These are phyloP conservation scores for Zostera marina DNA, from an alignment of 116 monocot genomes.

Conservation along the genomic window DNA sequence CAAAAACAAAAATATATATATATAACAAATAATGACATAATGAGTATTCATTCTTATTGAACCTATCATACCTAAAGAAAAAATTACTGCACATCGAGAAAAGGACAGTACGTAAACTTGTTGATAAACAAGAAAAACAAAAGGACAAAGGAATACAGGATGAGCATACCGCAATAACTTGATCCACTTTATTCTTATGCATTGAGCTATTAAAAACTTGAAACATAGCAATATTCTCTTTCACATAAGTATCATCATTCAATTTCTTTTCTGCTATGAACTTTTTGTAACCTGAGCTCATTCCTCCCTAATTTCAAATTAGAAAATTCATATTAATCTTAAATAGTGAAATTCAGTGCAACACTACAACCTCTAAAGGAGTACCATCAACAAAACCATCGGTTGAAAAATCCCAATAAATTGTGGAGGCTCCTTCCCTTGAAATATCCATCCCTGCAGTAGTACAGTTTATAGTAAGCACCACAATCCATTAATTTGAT, in stretches of 20 bases:
- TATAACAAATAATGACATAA: too few relatives aligned
- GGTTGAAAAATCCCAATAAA: slow-evolving; percentile 95
- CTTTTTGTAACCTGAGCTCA: slow-evolving; percentile 83
- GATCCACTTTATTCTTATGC: slow-evolving; percentile 81
- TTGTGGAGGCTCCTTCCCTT: slow-evolving; percentile 98
- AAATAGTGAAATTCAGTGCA: background rate
- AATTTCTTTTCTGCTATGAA: slow-evolving; percentile 43
- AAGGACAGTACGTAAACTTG: background rate
- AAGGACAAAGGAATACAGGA: background rate
- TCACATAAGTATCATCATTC: slow-evolving; percentile 73
- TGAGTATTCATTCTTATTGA: too few relatives aligned
- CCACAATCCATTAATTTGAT: too few relatives aligned
- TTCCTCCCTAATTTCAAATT: slow-evolving; percentile 45
- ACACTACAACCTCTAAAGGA: background rate
- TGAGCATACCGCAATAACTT: slow-evolving; percentile 85
- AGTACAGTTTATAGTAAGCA: background rate
- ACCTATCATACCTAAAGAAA: background rate
- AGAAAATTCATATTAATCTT: background rate
- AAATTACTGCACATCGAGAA: background rate
- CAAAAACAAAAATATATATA: too few relatives aligned
- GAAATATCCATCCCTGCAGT: slow-evolving; percentile 63
- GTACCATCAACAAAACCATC: slow-evolving; percentile 91
- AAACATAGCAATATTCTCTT: slow-evolving; percentile 74
- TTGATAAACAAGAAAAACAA: background rate
- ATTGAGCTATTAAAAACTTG: slow-evolving; percentile 61